Percentiles rank a stretch among this genome's conserved stretches.
phyloP scores from a whole-genome alignment of 2,329 filamentous ascomycete species.

The Fusarium goolgardi region DNA sequence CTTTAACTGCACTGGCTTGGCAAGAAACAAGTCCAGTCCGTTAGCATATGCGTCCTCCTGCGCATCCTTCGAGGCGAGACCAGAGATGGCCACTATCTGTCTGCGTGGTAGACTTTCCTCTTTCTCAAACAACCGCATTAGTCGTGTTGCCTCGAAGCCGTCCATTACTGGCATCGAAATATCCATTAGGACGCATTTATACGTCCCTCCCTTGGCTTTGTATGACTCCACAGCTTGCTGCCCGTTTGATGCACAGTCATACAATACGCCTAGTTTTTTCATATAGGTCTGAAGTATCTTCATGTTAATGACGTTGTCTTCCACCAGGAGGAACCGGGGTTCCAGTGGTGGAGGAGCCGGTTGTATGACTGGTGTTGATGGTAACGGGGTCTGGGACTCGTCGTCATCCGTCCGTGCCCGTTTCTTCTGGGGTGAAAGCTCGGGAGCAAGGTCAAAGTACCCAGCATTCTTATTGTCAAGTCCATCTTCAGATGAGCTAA shows the following conservation, averaged over 20 bases:
- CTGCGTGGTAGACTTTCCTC: conserved; percentile 54
- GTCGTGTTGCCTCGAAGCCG: conserved; percentile 62
- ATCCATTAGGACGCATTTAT: conserved; percentile 57
- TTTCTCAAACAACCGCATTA: conserved; percentile 62
- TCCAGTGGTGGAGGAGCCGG: neutral
- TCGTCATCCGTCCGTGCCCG: conserved; percentile 11
- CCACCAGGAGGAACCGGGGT: conserved; percentile 52
- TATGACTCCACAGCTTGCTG: conserved; percentile 51
- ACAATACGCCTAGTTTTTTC: conserved; percentile 49
- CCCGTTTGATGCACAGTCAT: conserved; percentile 50
- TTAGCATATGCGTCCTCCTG: conserved; percentile 65
- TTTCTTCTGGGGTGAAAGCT: conserved; percentile 14
- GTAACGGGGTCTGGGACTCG: conserved; percentile 2
- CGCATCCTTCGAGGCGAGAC: conserved; percentile 61
- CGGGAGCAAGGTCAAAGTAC: conserved; percentile 12
- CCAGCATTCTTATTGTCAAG: neutral
- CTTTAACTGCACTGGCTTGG: conserved; percentile 63
- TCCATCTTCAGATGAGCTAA: neutral
- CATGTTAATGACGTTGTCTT: conserved; percentile 57
- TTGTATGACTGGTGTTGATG: conserved; percentile 1
- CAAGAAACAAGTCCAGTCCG: conserved; percentile 67
- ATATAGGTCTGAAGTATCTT: conserved; percentile 51
- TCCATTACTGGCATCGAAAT: conserved; percentile 70
- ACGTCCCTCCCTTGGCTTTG: conserved; percentile 36
- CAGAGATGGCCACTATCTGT: conserved; percentile 65